Evolutionary conservation across 2,329 filamentous ascomycete species (phyloP), one percentile per base, ranked within the genome.

Genomic region (Epicoccum nigrum): DNA sequence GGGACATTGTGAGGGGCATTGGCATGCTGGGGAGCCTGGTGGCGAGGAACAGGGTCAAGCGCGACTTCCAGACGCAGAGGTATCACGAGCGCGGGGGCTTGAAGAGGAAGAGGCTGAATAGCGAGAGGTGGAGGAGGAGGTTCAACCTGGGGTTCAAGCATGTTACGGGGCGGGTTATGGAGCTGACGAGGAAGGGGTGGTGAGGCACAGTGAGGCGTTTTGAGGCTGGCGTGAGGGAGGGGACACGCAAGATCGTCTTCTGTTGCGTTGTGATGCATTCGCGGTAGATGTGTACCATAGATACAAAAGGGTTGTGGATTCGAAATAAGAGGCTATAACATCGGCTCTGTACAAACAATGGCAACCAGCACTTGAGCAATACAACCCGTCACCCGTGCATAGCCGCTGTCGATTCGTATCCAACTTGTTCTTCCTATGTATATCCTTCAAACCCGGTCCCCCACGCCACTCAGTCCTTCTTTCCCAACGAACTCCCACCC

Each of bases 101-200:
- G 65, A 91, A 89, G 82, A 81, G 86, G 73, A 95, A 94, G 84
- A 82, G 90, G 64, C 74, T 91, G 61, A 79, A 77, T 71, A 86
- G 83, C 53, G 79, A 87, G 78, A 79, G 89, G 55, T 92, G 88
- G 87, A 81, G 83, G 70, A 76, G 61, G 57, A 82, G 84, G 53
- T 94, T 93, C 74, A 86, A 83, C 78, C 70, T 72, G 25, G 87
- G 86, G 4, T 92, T 94, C 74, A 80, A 78, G 70, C 81, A 81
- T 4, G 83, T 85, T 9, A 82, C 90, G 7, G 69, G 64, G 32
- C 79, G 89, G 59, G 89, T 91, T 5, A 77, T 82, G 67, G 82
- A 89, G 70, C 78, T 95, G 76, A 87, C 83, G 62, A 83, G 78
- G 68, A 89, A 94, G 75, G 90, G 90, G 2, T 94, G 91, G 90